Evolutionary conservation across 345 rosid species (phyloP).

Genomic region (Diplotaxis tenuifolia): DNA sequence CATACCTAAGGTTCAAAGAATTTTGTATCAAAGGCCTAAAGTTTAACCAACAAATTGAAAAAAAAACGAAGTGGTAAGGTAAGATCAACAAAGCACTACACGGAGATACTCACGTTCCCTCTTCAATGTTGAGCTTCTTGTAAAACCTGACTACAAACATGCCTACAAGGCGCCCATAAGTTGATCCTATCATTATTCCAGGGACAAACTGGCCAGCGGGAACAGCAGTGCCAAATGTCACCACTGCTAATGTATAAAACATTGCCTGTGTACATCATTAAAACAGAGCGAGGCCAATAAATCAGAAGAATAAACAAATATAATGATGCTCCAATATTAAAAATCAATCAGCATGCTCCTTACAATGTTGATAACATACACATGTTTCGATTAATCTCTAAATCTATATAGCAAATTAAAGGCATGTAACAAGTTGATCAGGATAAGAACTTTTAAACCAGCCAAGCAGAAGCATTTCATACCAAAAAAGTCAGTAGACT

Average conservation of each 20-base stretch:
- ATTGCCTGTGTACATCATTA: slow-evolving; percentile 70
- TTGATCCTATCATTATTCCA: slow-evolving; percentile 98
- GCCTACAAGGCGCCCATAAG: slow-evolving; percentile 98
- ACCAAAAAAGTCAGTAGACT: slow-evolving; percentile 94
- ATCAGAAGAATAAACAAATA: slow-evolving; percentile 10
- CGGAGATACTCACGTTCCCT: slow-evolving; percentile 87
- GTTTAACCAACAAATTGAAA: neutral
- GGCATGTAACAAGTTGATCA: slow-evolving; percentile 4
- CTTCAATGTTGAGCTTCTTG: slow-evolving; percentile 90
- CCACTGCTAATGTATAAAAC: slow-evolving; percentile 88
- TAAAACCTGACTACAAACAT: slow-evolving; percentile 89
- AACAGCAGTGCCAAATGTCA: slow-evolving; percentile 96
- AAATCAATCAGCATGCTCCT: slow-evolving; percentile 8
- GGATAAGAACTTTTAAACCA: neutral
- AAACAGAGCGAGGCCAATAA: slow-evolving; percentile 1
- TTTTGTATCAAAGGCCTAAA: slow-evolving; percentile 18
- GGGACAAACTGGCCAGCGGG: slow-evolving; percentile 99
- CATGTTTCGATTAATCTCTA: slow-evolving; percentile 10
- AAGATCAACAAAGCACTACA: slow-evolving; percentile 9
- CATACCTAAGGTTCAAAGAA: slow-evolving; percentile 57
- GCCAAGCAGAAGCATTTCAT: slow-evolving; percentile 25
- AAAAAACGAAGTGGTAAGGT: slow-evolving; percentile 2
- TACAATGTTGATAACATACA: slow-evolving; percentile 19
- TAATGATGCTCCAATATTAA: neutral
- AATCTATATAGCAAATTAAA: neutral